A percentile compares a stretch with the other conserved stretches of the same genome.
Evolutionary conservation across 352 stramenopile species (phyloP).

Genomic region (Aphanomyces invadans): DNA sequence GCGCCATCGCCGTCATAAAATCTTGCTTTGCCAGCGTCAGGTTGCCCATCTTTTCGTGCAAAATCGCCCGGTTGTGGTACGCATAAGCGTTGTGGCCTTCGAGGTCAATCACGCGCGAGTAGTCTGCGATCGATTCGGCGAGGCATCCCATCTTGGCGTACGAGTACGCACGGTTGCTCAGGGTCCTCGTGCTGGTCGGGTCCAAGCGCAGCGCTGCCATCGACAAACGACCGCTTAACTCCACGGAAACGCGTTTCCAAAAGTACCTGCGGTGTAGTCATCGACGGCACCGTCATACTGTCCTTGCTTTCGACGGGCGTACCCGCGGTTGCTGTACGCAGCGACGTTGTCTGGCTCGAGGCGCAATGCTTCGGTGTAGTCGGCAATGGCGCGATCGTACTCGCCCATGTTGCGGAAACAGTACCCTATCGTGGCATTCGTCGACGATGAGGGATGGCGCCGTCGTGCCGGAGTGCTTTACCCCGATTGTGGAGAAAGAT

Average conservation of each 20-base stretch:
- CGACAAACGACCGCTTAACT: not conserved
- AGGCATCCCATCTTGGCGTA: conserved; percentile 72
- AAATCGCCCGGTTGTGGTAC: conserved; percentile 77
- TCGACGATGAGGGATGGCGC: no score
- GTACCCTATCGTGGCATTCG: conserved; percentile 46
- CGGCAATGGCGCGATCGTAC: conserved; percentile 49
- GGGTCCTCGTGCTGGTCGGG: conserved; percentile 63
- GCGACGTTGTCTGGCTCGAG: conserved; percentile 62
- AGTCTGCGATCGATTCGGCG: conserved; percentile 60
- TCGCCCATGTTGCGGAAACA: conserved; percentile 77
- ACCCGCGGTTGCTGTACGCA: conserved; percentile 81
- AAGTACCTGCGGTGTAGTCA: conserved; percentile 60
- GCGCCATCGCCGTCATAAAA: conserved; percentile 29
- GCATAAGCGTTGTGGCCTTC: conserved; percentile 74
- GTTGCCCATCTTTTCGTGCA: conserved; percentile 63
- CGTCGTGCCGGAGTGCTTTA: not conserved
- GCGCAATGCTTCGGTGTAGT: conserved; percentile 56
- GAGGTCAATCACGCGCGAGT: conserved; percentile 57
- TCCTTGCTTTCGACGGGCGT: conserved; percentile 65
- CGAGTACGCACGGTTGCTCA: conserved; percentile 82
- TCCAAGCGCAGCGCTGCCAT: conserved; percentile 47
- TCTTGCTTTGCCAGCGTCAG: conserved; percentile 33
- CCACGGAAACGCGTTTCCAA: no score
- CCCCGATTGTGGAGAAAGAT: conserved; percentile 81
- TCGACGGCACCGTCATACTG: conserved; percentile 55